phyloP scores from a whole-genome alignment of 345 rosid genomes.

The Bretschneidera sinensis region DNA sequence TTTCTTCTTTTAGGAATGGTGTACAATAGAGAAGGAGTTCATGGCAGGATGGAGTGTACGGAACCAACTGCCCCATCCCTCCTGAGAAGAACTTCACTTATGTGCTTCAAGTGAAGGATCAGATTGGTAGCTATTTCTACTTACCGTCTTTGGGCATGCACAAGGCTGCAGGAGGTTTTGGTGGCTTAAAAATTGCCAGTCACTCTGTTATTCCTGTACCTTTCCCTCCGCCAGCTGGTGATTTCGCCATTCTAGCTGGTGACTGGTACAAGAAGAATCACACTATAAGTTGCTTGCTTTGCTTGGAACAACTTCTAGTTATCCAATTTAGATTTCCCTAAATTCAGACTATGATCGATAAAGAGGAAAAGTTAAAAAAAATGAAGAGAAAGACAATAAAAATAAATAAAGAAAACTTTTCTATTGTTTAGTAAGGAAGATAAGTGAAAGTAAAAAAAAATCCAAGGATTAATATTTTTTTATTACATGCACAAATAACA shows the following conservation, averaged over 20 bases:
- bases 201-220: conserved; percentile 78
- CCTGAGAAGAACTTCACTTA: conserved; percentile 76
- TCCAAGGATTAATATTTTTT: too few species aligned
- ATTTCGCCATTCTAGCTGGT: conserved; percentile 65
- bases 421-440: too few species aligned
- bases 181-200: conserved; percentile 63
- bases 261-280: conserved; percentile 75
- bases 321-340: not conserved
- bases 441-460: too few species aligned
- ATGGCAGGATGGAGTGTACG: conserved; percentile 81
- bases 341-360: too few species aligned
- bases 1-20: conserved; percentile 56
- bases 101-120: conserved; percentile 73
- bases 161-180: conserved; percentile 83
- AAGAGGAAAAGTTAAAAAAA: too few species aligned
- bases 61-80: conserved; percentile 80
- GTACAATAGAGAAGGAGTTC: conserved; percentile 76
- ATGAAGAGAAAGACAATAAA: too few species aligned
- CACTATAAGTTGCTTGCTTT: conserved; percentile 36
- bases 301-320: too few species aligned
- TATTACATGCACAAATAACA: too few species aligned
- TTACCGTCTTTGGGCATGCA: conserved; percentile 77
- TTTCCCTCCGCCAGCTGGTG: conserved; percentile 60
- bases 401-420: too few species aligned
- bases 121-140: conserved; percentile 78